phyloP scores from a whole-genome alignment of 306 rosid genomes.

The Medicago arabica region DNA sequence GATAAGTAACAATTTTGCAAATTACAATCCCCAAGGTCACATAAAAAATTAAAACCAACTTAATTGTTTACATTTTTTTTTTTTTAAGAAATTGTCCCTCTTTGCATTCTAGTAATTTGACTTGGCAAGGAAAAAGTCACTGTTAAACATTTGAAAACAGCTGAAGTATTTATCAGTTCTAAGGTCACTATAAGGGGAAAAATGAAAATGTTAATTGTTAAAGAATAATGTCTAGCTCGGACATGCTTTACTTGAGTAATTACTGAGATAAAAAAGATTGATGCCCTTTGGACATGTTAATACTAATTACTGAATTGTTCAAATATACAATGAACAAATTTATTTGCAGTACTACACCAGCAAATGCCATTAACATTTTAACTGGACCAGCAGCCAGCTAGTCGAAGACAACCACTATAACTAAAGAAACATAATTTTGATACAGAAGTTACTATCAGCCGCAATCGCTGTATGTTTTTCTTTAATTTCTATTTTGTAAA shows the following conservation, averaged over 20 bases:
- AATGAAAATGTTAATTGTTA: too few species aligned
- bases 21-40: not conserved
- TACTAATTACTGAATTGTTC: conserved; percentile 21
- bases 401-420: not conserved
- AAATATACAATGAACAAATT: not conserved
- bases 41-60: not conserved
- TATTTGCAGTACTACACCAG: not conserved
- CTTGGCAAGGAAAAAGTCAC: not conserved
- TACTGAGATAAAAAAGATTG: not conserved
- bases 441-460: not conserved
- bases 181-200: not conserved
- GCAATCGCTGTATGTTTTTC: not conserved
- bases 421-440: not conserved
- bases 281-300: not conserved
- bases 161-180: not conserved
- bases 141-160: not conserved
- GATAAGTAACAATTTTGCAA: not conserved
- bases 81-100: not conserved
- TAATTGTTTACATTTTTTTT: not conserved
- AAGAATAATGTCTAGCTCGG: not conserved
- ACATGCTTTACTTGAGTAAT: conserved; percentile 7
- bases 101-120: not conserved
- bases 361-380: not conserved
- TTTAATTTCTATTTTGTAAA: not conserved
- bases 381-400: not conserved